Evolutionary conservation across 225 moss, liverwort and hornwort species (phyloP), one percentile per base, ranked within the genome.

Genomic region (Marchantia paleacea): DNA sequence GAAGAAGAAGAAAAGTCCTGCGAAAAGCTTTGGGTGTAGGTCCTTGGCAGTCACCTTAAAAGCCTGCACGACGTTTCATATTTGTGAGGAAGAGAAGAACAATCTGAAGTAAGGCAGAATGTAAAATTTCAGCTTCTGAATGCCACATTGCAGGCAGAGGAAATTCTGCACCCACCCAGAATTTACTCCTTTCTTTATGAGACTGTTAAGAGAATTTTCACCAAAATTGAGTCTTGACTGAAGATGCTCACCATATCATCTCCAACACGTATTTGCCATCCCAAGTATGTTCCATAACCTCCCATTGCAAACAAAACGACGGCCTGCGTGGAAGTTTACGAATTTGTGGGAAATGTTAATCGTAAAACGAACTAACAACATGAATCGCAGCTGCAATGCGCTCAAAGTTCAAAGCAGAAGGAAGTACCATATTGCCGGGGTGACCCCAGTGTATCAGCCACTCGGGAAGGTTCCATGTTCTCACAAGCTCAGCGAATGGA

Each of bases 261-360:
- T 49, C 78, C 82, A 0, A 86, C 69, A 77, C 86, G 89, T 67
- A 89, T 89, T 52, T 86, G 89, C 86, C 89, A 89, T 67, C 86
- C 89, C 31, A 86, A 52, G 51, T 82, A 89, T 52, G 86, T 86
- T 77, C 86, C 89, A 47, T 89, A 89, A 26, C 89, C 86, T 55
- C 86, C 89, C 89, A 86, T 89, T 16, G 89, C 84, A 26, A 89
- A 86, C 64, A 89, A 71, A 60, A 89, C 89, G 10, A 89, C 84
- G 39, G 89, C 86, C 86, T 89, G 84, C 81, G 6, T 58, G 28
- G 0, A 57, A 57, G 57, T 57, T 57, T 13, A 1, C 57, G 19
- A 57, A 57, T 19, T 19, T 12, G 57, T 13, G 8, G 19, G 57
- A 19, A 57, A 57, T 57, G 57, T 12, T n/a, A n/a, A n/a, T n/a